Evolutionary conservation across 2,329 filamentous ascomycete genomes (phyloP), one percentile per base, ranked within the genome.

Genomic region (Verticillium nonalfalfae): DNA sequence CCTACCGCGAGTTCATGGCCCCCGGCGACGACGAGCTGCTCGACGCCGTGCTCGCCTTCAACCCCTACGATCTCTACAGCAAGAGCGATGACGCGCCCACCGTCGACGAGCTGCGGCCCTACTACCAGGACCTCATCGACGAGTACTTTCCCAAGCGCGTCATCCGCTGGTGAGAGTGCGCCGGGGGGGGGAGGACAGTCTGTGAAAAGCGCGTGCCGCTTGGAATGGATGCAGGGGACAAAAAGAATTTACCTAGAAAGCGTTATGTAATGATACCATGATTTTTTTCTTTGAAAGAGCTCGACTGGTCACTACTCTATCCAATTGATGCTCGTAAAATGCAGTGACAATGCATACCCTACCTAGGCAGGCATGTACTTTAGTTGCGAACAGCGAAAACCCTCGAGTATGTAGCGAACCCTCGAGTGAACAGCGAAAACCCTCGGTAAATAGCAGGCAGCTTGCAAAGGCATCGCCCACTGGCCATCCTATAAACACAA

Each of bases 11-110:
- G 75, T 84, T 96, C 74, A 96, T 96, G 92, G 84, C 89, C 73
- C 86, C 89, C 63, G 89, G 93, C 72, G 93, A 97, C 69, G 78
- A 88, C 74, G 82, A 83, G 69, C 93, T 96, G 88, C 78, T 96
- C 68, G 85, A 85, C 71, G 91, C 91, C 9, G 92, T 96, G 58
- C 84, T 85, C 74, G 91, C 90, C 0, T 96, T 97, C 76, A 96
- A 96, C 73, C 91, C 92, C 0, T 97, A 96, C 69, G 93, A 96
- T 72, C 72, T 96, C 59, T 96, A 96, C 79, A 94, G 90, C 79
- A 96, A 96, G 86, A 93, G 88, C 68, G 92, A 96, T 69, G 90
- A 86, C 31, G 81, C 92, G 26, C 92, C 91, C 1, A 87, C 85
- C 61, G 84, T 88, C 1, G 89, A 92, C 70, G 85, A 90, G 69